phyloP scores from a whole-genome alignment of 768 basidiomycete genomes.

The Rhodocollybia butyracea region DNA sequence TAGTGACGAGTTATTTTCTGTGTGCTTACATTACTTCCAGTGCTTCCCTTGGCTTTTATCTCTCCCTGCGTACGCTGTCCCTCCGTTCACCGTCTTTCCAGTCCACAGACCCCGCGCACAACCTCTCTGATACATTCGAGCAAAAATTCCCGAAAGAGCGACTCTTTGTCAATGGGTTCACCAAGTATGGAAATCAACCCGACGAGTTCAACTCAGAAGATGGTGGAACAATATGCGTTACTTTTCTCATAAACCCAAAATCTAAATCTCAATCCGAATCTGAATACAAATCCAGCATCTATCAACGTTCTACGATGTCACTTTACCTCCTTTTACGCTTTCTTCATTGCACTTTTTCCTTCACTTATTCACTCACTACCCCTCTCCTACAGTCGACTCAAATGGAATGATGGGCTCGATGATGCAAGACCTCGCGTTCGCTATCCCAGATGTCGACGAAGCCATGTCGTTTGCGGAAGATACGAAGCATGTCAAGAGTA shows the following conservation, averaged over 20 bases:
- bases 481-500: too few species aligned
- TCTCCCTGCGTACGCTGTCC: too few species aligned
- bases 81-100: slow-evolving; percentile 32
- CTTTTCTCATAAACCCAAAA: background rate
- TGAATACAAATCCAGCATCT: too few species aligned
- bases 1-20: too few species aligned
- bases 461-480: slow-evolving; percentile 99
- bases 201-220: slow-evolving; percentile 95
- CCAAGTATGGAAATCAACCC: slow-evolving; percentile 99
- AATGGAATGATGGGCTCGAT: slow-evolving; percentile 97
- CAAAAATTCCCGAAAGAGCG: slow-evolving; percentile 99
- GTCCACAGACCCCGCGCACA: slow-evolving; percentile 99
- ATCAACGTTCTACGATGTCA: too few species aligned
- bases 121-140: slow-evolving; percentile 96
- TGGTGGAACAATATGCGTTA: slow-evolving; percentile 90
- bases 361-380: background rate
- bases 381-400: slow-evolving; percentile 59
- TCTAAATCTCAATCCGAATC: too few species aligned
- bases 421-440: slow-evolving; percentile 99
- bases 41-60: too few species aligned
- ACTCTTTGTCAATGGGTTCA: slow-evolving; percentile 95
- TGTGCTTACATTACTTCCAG: too few species aligned
- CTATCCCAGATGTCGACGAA: slow-evolving; percentile 98
- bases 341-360: too few species aligned
- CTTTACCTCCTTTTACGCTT: too few species aligned